Evolutionary conservation across 2,329 filamentous ascomycete genomes (phyloP).

Genomic region (Clarireedia monteithiana): DNA sequence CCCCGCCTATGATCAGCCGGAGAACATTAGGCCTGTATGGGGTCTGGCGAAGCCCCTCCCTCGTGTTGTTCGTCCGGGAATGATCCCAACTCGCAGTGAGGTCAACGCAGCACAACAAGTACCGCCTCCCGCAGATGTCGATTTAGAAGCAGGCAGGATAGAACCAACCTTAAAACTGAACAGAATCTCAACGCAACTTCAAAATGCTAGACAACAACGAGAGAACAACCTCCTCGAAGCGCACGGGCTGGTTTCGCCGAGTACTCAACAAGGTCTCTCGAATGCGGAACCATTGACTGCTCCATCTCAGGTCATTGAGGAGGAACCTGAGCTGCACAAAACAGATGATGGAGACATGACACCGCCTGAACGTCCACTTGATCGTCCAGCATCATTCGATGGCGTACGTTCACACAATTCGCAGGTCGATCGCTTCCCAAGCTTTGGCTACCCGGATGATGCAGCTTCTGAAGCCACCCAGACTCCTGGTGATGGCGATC

Average conservation of each 20-base stretch:
- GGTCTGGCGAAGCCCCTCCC: constrained; percentile 45
- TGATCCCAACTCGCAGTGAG: constrained; percentile 39
- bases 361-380: background rate
- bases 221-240: constrained; percentile 15
- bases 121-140: constrained; percentile 30
- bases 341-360: background rate
- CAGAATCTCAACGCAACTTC: constrained; percentile 17
- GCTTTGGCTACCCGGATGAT: constrained; percentile 13
- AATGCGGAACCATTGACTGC: constrained; percentile 6
- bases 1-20: constrained; percentile 44
- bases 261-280: constrained; percentile 1
- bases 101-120: constrained; percentile 28
- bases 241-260: constrained; percentile 6
- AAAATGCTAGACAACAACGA: constrained; percentile 17
- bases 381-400: constrained; percentile 4
- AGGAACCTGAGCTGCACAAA: constrained; percentile 1
- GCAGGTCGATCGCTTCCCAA: constrained; percentile 6
- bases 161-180: constrained; percentile 24
- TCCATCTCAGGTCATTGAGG: constrained; percentile 11
- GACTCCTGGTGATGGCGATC: constrained; percentile 12
- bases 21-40: constrained; percentile 43
- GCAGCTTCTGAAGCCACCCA: constrained; percentile 17
- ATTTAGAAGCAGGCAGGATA: constrained; percentile 37
- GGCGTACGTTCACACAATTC: background rate
- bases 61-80: constrained; percentile 44